Evolutionary conservation across 805 yeast species (phyloP).

Genomic region (Lipomyces yamanashiensis): DNA sequence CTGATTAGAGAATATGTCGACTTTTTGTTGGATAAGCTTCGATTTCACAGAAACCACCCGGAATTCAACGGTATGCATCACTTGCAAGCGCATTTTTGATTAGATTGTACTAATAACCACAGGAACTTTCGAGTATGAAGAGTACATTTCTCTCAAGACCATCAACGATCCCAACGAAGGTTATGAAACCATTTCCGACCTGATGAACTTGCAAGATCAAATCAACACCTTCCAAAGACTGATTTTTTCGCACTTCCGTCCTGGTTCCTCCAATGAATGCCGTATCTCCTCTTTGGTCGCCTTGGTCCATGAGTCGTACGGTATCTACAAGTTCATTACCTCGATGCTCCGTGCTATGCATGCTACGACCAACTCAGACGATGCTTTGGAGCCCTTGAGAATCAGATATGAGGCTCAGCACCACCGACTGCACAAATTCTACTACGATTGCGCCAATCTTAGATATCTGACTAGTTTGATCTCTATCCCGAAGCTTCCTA

Average conservation of each 20-base stretch:
- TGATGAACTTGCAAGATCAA: constrained; percentile 83
- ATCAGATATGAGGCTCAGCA: constrained; percentile 75
- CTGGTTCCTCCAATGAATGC: constrained; percentile 67
- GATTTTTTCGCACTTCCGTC: constrained; percentile 71
- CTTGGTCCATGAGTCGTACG: constrained; percentile 86
- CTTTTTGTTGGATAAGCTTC: constrained; percentile 71
- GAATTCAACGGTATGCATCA: constrained; percentile 73
- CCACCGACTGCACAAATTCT: constrained; percentile 73
- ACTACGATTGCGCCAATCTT: constrained; percentile 86
- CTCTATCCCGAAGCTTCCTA: constrained; percentile 71
- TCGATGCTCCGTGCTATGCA: constrained; percentile 91
- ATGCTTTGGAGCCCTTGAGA: constrained; percentile 73
- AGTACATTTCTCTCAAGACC: constrained; percentile 82
- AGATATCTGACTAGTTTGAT: constrained; percentile 80
- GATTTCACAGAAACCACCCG: constrained; percentile 80
- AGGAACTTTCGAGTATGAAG: constrained; percentile 87
- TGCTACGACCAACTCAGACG: constrained; percentile 71
- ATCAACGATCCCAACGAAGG: constrained; percentile 96
- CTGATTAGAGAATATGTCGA: constrained; percentile 77
- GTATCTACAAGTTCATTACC: constrained; percentile 84
- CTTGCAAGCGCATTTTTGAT: too few species aligned
- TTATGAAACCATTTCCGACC: constrained; percentile 75
- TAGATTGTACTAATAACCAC: background rate
- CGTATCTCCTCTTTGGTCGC: constrained; percentile 88
- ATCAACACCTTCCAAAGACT: constrained; percentile 78